Evolutionary conservation across 768 basidiomycete species (phyloP).

Genomic region (Mycena galopus): DNA sequence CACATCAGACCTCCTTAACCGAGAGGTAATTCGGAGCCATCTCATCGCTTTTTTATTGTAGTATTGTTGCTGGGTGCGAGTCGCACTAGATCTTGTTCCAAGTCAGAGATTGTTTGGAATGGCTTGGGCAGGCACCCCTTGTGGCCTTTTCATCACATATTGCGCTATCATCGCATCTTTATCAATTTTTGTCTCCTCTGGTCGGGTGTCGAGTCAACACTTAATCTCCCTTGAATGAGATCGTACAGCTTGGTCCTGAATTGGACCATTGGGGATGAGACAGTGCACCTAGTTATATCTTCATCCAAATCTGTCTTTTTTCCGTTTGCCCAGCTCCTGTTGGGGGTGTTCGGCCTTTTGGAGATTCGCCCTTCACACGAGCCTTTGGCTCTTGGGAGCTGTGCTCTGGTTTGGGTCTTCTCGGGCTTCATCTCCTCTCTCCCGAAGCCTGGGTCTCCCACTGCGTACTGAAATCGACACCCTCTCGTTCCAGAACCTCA

Average conservation of each 20-base stretch:
- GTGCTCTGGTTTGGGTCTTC: not conserved
- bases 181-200: not conserved
- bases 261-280: slow-evolving; percentile 5
- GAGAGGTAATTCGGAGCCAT: slow-evolving; percentile 1
- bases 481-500: not conserved
- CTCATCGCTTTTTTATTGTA: slow-evolving; percentile 4
- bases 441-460: not conserved
- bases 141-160: not conserved
- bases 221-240: slow-evolving; percentile 6
- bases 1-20: slow-evolving; percentile 11
- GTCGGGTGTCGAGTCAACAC: not conserved
- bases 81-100: not conserved
- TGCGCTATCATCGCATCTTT: not conserved
- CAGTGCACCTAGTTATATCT: not conserved
- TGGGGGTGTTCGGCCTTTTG: slow-evolving; percentile 11
- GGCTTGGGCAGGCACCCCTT: not conserved
- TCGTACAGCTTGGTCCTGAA: slow-evolving; percentile 2
- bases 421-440: not conserved
- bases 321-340: slow-evolving; percentile 12
- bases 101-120: slow-evolving; percentile 16
- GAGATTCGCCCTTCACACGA: slow-evolving; percentile 17
- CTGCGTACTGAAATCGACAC: not conserved
- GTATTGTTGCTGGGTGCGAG: not conserved
- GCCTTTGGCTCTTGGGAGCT: slow-evolving; percentile 24
- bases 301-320: not conserved